Evolutionary conservation across 352 stramenopile genomes (phyloP), one percentile per base, ranked within the genome.

Genomic region (Hyaloperonospora brassicae): DNA sequence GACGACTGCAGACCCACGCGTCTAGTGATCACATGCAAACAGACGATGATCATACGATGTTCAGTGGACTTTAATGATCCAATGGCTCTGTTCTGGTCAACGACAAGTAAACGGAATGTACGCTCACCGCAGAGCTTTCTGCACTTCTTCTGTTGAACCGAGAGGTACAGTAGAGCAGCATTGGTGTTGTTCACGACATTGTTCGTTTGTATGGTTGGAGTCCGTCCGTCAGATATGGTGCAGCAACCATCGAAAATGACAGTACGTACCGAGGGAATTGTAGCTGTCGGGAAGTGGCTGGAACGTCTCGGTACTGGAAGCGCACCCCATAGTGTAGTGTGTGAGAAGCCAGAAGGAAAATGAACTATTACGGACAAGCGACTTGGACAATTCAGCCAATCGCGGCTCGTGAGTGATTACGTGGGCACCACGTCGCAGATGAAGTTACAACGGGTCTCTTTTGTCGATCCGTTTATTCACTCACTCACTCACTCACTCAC

Each of bases 1-100:
- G 73, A 86, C 1, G 76, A 84, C 51, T 89, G 74, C 17, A 89
- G 66, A 11, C 79, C 76, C 9, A 72, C 62, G 57, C 69, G 41
- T n/a, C 73, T 79, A 27, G 47, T 57, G 40, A 44, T 1, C 7
- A 36, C 17, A 47, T 17, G 22, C 39, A 43, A 34, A 39, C 30
- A 30, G n/a, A n/a, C n/a, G n/a, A n/a, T n/a, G n/a, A n/a, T n/a
- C n/a, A n/a, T n/a, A n/a, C n/a, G n/a, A n/a, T n/a, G n/a, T n/a
- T n/a, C n/a, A n/a, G n/a, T n/a, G n/a, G n/a, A n/a, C n/a, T n/a
- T n/a, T n/a, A n/a, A 13, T 55, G 21, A 10, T 48, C 31, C 47
- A 48, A 9, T 42, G 34, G 7, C 8, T 48, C 49, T 41, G 25
- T 49, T 41, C 50, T 61, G 14, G 7, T 10, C 14, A 10, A 3